Conservation (phyloP, 208 protist genomes). For the Trypanosoma theileri region DNA sequence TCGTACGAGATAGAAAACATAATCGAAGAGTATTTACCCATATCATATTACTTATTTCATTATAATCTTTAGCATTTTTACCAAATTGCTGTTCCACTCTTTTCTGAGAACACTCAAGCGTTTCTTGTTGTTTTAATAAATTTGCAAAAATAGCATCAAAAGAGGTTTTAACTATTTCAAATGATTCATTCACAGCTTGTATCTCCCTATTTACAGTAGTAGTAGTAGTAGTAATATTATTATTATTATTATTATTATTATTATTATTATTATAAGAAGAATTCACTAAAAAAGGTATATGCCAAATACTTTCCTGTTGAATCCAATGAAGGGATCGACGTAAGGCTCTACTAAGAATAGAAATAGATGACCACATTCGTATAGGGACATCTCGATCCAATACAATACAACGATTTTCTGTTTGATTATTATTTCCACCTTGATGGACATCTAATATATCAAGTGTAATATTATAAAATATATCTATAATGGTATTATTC, state of each 20-base stretch:
- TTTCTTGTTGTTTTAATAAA: constrained; percentile 53
- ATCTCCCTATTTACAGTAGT: not conserved
- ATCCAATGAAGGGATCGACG: constrained; percentile 47
- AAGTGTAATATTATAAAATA: constrained; percentile 45
- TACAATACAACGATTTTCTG: constrained; percentile 23
- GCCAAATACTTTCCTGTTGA: constrained; percentile 17
- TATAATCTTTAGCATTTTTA: constrained; percentile 49
- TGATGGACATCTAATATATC: constrained; percentile 53
- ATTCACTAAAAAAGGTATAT: not conserved
- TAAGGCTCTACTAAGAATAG: constrained; percentile 60
- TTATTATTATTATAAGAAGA: too few species aligned
- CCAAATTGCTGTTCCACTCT: constrained; percentile 43
- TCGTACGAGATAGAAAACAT: constrained; percentile 43
- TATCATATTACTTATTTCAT: constrained; percentile 38
- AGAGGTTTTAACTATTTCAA: constrained; percentile 31
- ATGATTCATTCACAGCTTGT: constrained; percentile 10
- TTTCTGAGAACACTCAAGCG: constrained; percentile 36
- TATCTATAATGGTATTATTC: constrained; percentile 68
- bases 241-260: too few species aligned
- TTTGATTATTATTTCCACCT: constrained; percentile 10
- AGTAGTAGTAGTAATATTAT: too few species aligned
- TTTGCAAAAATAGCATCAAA: constrained; percentile 36
- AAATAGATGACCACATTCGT: constrained; percentile 47
- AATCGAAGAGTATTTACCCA: constrained; percentile 64
- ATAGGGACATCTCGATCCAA: constrained; percentile 61